phyloP scores from a whole-genome alignment of 768 basidiomycete genomes.

The Fomitopsis pulvina region DNA sequence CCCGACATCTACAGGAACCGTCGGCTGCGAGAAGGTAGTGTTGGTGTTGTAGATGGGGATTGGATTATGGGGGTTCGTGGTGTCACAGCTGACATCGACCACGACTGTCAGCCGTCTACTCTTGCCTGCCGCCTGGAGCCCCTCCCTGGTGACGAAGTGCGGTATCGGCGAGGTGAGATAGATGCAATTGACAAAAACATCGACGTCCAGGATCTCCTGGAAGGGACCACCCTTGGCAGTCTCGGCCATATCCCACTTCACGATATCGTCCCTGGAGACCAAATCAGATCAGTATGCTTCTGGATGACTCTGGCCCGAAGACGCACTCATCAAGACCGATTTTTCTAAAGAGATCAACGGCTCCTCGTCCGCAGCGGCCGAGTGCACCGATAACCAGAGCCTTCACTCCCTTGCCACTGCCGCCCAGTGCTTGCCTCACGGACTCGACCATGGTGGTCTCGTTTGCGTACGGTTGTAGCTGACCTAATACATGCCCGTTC shows the following conservation, averaged over 20 bases:
- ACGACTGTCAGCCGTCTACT: conserved; percentile 68
- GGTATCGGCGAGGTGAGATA: conserved; percentile 87
- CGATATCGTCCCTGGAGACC: conserved; percentile 69
- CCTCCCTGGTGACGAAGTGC: conserved; percentile 68
- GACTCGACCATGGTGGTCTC: conserved; percentile 76
- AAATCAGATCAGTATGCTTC: not conserved
- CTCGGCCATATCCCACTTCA: conserved; percentile 98
- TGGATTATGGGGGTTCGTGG: conserved; percentile 97
- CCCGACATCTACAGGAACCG: conserved; percentile 80
- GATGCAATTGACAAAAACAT: conserved; percentile 99
- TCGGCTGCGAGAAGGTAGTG: conserved; percentile 90
- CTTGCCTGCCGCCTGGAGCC: conserved; percentile 66
- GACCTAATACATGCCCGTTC: conserved; percentile 53
- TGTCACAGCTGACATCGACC: conserved; percentile 98
- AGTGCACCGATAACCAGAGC: conserved; percentile 95
- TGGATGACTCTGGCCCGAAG: not conserved
- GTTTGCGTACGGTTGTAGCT: conserved; percentile 74
- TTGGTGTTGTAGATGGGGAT: conserved; percentile 93
- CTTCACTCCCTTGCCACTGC: conserved; percentile 66
- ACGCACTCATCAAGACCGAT: conserved; percentile 91
- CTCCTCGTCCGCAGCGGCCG: conserved; percentile 91
- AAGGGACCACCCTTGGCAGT: conserved; percentile 97
- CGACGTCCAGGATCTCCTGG: conserved; percentile 89
- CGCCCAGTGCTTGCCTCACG: conserved; percentile 61
- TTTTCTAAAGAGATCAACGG: conserved; percentile 92